Evolutionary conservation across 1,284 basidiomycete genomes (phyloP).

Genomic region (Xanthoconium separans): DNA sequence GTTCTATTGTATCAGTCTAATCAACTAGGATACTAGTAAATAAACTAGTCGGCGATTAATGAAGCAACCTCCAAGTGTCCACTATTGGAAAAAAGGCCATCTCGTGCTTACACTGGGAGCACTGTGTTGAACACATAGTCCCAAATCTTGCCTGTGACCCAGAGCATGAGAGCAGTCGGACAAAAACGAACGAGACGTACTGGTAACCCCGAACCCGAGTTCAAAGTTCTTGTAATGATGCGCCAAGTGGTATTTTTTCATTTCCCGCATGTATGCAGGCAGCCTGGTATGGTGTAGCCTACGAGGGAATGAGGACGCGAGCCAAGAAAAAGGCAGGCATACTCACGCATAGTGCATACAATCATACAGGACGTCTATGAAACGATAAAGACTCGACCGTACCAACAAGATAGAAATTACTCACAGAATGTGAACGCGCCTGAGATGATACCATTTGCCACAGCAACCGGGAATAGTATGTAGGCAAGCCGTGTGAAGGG

Average conservation of each 20-base stretch:
- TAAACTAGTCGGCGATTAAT: constrained; percentile 1
- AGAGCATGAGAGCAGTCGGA: not conserved
- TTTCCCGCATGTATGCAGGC: constrained; percentile 83
- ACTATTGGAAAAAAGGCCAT: no score
- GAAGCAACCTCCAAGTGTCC: constrained; percentile 6
- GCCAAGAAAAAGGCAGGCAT: not conserved
- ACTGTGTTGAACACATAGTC: constrained; percentile 90
- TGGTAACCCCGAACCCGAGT: constrained; percentile 96
- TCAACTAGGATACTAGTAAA: constrained; percentile 6
- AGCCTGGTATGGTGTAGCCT: constrained; percentile 89
- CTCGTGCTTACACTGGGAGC: constrained; percentile 48
- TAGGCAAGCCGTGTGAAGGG: constrained; percentile 93
- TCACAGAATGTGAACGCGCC: constrained; percentile 90
- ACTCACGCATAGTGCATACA: constrained; percentile 89
- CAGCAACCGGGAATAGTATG: constrained; percentile 74
- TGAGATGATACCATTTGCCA: constrained; percentile 93
- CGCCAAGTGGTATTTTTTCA: constrained; percentile 99
- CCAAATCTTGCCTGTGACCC: constrained; percentile 80
- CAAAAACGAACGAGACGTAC: constrained; percentile 39
- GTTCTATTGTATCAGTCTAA: constrained; percentile 7
- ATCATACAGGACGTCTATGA: constrained; percentile 80
- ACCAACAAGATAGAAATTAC: constrained; percentile 29
- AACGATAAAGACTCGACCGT: constrained; percentile 1
- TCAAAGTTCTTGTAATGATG: constrained; percentile 99
- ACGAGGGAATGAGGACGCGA: constrained; percentile 10